Evolutionary conservation across 176 grass and related monocot species (phyloP).

Genomic region (Guadua angustifolia): DNA sequence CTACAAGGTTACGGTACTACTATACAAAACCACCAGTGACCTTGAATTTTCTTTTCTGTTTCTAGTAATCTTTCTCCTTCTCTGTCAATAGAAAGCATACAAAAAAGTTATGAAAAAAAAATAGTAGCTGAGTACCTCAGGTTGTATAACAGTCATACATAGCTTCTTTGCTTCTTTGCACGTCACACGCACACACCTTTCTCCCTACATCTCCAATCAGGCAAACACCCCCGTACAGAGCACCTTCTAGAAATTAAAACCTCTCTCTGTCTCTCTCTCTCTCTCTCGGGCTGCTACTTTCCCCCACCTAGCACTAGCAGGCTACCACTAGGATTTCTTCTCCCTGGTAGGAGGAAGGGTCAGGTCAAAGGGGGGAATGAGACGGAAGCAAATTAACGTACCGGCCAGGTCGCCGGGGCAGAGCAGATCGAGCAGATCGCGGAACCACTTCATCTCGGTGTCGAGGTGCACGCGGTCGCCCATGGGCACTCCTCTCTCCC

Average conservation of each 20-base stretch:
- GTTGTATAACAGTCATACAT: not conserved
- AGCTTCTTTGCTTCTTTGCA: no score
- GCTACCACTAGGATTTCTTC: not conserved
- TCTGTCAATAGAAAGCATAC: not conserved
- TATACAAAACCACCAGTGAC: not conserved
- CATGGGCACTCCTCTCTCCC: conserved; percentile 52
- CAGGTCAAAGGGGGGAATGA: not conserved
- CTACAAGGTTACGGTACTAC: not conserved
- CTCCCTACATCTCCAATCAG: not conserved
- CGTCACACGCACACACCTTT: not conserved
- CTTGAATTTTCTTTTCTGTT: not conserved
- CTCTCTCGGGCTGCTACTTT: not conserved
- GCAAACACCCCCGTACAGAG: not conserved
- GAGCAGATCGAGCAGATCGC: conserved; percentile 46
- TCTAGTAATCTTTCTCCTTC: not conserved
- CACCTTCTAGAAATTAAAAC: not conserved
- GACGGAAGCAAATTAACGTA: conserved; percentile 23
- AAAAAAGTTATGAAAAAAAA: not conserved
- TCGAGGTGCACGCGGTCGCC: conserved; percentile 61
- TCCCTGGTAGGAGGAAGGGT: not conserved
- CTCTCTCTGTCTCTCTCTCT: no score
- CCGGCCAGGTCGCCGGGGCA: conserved; percentile 41
- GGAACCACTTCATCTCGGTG: conserved; percentile 83
- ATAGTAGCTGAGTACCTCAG: not conserved
- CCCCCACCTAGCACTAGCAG: not conserved